Conservation (phyloP, 1,139 yeast genomes). For the Meyerozyma guilliermondii region DNA sequence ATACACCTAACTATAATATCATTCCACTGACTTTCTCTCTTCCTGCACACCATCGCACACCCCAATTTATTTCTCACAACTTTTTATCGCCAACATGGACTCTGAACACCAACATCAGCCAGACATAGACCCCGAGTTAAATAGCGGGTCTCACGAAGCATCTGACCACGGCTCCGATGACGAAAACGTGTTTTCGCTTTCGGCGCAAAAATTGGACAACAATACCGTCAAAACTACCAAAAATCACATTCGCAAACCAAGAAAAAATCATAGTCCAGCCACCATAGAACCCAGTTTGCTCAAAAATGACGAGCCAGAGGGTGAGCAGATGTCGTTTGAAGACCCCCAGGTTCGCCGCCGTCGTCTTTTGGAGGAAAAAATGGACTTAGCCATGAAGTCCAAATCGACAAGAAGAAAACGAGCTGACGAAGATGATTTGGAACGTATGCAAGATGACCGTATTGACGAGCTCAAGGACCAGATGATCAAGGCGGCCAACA, state of each 20-base stretch:
- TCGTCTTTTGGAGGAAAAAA: constrained; percentile 72
- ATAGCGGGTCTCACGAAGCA: neutral
- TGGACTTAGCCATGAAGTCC: constrained; percentile 72
- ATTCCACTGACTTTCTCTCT: neutral
- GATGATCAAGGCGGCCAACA: constrained; percentile 91
- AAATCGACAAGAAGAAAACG: constrained; percentile 54
- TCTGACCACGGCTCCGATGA: neutral
- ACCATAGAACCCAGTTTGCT: neutral
- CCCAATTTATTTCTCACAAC: neutral
- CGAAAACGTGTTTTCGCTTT: neutral
- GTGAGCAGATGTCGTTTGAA: constrained; percentile 26
- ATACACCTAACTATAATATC: no score
- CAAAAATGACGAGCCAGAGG: constrained; percentile 6
- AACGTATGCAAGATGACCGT: constrained; percentile 89
- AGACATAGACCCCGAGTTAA: neutral
- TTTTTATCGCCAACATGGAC: neutral
- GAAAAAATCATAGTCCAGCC: neutral
- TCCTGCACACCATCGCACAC: neutral
- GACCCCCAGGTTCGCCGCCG: constrained; percentile 55
- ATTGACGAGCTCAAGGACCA: constrained; percentile 76
- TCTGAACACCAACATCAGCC: neutral
- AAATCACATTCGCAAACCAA: neutral
- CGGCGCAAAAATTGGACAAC: neutral
- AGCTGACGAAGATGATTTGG: constrained; percentile 87
- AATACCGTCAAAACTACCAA: neutral